A percentile compares a stretch with the other conserved stretches of the same genome.
Conservation (phyloP, 2,329 filamentous ascomycete species). For the Magnaporthiopsis rhizophila region DNA sequence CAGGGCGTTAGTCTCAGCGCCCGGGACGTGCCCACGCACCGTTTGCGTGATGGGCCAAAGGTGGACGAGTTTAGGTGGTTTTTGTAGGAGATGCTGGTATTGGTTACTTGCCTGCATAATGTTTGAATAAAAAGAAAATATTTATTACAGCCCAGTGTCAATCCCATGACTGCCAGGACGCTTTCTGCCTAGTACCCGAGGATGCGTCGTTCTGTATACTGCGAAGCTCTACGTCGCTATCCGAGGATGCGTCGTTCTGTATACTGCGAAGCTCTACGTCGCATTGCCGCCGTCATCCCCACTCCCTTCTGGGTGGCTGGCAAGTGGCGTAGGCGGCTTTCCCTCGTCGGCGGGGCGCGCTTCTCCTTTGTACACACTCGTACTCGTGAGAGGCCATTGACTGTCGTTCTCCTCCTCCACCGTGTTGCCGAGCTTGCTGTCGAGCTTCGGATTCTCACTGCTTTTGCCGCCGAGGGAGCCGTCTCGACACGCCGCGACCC, state of each 20-base stretch:
- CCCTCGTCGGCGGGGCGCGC: no score
- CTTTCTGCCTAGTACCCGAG: not conserved
- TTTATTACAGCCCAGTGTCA: not conserved
- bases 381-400: not conserved
- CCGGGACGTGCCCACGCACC: conserved; percentile 45
- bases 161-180: not conserved
- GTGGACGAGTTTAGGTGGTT: conserved; percentile 49
- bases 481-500: not conserved
- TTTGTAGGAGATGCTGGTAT: conserved; percentile 20
- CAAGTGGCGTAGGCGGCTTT: no score
- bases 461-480: not conserved
- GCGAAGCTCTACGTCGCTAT: no score
- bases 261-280: not conserved
- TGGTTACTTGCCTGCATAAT: not conserved
- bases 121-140: not conserved
- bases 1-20: conserved; percentile 48
- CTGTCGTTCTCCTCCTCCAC: no score
- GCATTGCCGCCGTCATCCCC: no score
- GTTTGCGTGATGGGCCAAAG: conserved; percentile 43
- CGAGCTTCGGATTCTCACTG: not conserved
- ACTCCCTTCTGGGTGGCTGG: no score
- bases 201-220: not conserved
- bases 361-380: no score
- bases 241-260: not conserved
- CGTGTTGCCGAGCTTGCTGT: not conserved